phyloP scores from a whole-genome alignment of 345 rosid genomes.

The Pelargonium nanum region DNA sequence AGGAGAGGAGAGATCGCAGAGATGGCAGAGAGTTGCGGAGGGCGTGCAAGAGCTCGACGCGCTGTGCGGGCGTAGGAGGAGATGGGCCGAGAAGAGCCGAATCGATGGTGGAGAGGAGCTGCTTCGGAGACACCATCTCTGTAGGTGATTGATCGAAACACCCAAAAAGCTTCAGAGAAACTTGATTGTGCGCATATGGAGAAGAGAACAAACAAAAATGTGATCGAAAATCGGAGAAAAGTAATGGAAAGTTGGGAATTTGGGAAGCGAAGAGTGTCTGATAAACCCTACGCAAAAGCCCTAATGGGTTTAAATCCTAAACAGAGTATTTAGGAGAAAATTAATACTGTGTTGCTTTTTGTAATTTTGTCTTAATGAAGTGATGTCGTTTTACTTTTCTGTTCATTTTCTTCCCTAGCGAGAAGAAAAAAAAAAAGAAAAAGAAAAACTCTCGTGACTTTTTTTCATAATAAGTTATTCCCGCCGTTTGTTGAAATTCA shows the following conservation, averaged over 20 bases:
- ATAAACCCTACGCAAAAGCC: constrained; percentile 17
- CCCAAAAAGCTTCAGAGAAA: background rate
- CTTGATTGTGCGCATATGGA: background rate
- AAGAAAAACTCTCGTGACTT: too few species aligned
- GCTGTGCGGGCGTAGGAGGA: constrained; percentile 54
- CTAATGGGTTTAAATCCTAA: constrained; percentile 1
- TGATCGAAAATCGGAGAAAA: background rate
- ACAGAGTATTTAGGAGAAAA: too few species aligned
- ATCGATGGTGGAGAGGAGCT: constrained; percentile 54
- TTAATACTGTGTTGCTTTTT: too few species aligned
- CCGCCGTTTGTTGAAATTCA: too few species aligned
- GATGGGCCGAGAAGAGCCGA: constrained; percentile 58
- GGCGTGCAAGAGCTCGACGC: constrained; percentile 70
- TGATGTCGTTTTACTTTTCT: background rate
- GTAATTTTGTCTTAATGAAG: background rate
- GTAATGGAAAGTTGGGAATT: too few species aligned
- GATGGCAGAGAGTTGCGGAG: constrained; percentile 58
- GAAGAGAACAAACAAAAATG: background rate
- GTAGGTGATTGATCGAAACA: background rate
- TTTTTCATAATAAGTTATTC: too few species aligned
- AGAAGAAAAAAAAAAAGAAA: too few species aligned
- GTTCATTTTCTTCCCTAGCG: background rate
- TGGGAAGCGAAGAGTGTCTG: background rate
- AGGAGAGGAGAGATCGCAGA: constrained; percentile 59
- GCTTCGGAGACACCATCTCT: constrained; percentile 60